Conservation (phyloP, 2,329 filamentous ascomycete genomes). For the Drechslerella dactyloides region DNA sequence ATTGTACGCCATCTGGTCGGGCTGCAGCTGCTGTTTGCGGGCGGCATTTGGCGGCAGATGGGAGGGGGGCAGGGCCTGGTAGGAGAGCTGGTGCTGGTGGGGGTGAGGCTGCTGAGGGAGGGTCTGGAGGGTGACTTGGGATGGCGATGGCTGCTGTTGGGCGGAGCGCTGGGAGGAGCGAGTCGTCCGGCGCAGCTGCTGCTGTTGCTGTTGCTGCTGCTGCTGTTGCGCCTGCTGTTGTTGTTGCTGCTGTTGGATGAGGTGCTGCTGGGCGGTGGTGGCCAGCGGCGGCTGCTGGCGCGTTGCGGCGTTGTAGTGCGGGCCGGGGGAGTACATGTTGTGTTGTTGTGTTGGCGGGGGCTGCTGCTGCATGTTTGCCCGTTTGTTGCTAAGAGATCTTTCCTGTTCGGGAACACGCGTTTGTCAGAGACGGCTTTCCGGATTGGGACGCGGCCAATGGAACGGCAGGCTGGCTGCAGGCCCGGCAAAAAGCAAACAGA, state of each 20-base stretch:
- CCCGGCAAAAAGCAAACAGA: constrained; percentile 30
- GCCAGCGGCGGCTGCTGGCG: constrained; percentile 15
- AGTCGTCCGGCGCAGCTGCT: constrained; percentile 38
- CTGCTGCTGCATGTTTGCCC: constrained; percentile 37
- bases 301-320: constrained; percentile 29
- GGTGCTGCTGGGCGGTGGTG: constrained; percentile 8
- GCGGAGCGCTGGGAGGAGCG: constrained; percentile 46
- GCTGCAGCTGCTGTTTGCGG: constrained; percentile 13
- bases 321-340: constrained; percentile 36
- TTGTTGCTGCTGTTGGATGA: constrained; percentile 12
- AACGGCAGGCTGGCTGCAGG: background rate
- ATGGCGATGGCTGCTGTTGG: constrained; percentile 16
- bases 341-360: constrained; percentile 6
- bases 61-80: constrained; percentile 18
- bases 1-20: constrained; percentile 39
- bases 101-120: constrained; percentile 19
- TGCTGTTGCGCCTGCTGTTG: constrained; percentile 38
- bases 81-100: constrained; percentile 37
- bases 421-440: constrained; percentile 19
- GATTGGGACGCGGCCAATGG: constrained; percentile 2
- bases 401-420: constrained; percentile 24
- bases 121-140: constrained; percentile 24
- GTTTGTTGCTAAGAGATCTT: constrained; percentile 31
- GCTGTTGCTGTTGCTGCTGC: constrained; percentile 25
- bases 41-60: constrained; percentile 23